A percentile compares a stretch with the other conserved stretches of the same genome.
Evolutionary conservation across 2,329 filamentous ascomycete species (phyloP).

Genomic region (Fusarium pseudograminearum): DNA sequence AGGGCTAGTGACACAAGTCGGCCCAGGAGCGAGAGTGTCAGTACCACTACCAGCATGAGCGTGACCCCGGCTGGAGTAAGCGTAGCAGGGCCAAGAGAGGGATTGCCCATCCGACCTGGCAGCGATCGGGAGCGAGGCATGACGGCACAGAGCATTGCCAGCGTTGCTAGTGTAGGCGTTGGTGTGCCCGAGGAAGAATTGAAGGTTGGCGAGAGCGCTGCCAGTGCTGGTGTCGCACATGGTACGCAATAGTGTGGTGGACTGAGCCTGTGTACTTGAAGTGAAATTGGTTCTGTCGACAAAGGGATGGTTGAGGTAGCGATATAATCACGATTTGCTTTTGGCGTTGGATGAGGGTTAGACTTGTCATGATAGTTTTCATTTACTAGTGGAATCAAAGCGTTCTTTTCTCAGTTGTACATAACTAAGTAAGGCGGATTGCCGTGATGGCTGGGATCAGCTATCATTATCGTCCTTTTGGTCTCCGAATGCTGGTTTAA

Average conservation of each 20-base stretch:
- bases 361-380: slow-evolving; percentile 26
- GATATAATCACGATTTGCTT: slow-evolving; percentile 38
- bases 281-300: not conserved
- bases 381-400: slow-evolving; percentile 13
- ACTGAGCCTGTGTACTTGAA: not conserved
- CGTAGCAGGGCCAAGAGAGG: slow-evolving; percentile 61
- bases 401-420: not conserved
- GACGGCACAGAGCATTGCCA: slow-evolving; percentile 59
- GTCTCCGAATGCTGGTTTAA: no score
- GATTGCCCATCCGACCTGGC: slow-evolving; percentile 45
- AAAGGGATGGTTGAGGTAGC: slow-evolving; percentile 1
- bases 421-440: not conserved
- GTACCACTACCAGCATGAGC: slow-evolving; percentile 64
- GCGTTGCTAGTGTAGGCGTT: slow-evolving; percentile 62
- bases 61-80: slow-evolving; percentile 54
- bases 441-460: no score
- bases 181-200: slow-evolving; percentile 71
- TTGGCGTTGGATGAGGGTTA: slow-evolving; percentile 44
- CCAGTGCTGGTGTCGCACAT: slow-evolving; percentile 56
- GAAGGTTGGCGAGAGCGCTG: slow-evolving; percentile 71
- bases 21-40: slow-evolving; percentile 64
- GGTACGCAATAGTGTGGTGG: slow-evolving; percentile 13
- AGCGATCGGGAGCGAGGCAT: slow-evolving; percentile 56
- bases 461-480: no score
- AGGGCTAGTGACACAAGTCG: slow-evolving; percentile 61